phyloP scores from a whole-genome alignment of 2,329 filamentous ascomycete genomes.

The Aspergillus tubingensis region DNA sequence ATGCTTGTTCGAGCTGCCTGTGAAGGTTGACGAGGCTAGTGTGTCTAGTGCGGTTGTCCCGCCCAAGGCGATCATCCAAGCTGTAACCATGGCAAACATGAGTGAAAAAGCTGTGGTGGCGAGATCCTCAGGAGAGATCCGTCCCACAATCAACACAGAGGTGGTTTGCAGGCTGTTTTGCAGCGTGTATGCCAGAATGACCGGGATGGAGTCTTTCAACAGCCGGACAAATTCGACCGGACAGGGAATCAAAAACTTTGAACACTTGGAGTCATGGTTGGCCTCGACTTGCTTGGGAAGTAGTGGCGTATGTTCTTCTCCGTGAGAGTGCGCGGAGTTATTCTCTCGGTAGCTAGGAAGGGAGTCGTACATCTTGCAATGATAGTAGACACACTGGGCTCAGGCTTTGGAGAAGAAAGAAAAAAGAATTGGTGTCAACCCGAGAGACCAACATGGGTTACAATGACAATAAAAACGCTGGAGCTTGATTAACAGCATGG shows the following conservation, averaged over 20 bases:
- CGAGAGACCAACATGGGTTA: neutral
- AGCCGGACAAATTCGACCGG: slow-evolving; percentile 67
- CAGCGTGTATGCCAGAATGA: slow-evolving; percentile 80
- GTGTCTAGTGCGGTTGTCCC: slow-evolving; percentile 87
- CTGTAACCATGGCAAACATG: slow-evolving; percentile 91
- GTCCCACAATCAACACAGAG: slow-evolving; percentile 78
- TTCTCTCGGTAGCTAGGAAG: neutral
- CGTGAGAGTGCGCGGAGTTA: neutral
- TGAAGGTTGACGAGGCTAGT: slow-evolving; percentile 78
- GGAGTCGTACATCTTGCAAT: slow-evolving; percentile 14
- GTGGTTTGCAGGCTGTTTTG: slow-evolving; percentile 84
- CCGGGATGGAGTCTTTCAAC: slow-evolving; percentile 69
- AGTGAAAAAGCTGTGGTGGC: slow-evolving; percentile 84
- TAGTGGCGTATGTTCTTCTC: slow-evolving; percentile 31
- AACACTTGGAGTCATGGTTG: neutral
- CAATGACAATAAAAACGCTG: neutral
- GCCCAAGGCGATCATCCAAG: slow-evolving; percentile 82
- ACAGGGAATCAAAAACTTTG: neutral
- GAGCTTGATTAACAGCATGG: neutral
- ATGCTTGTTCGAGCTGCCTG: slow-evolving; percentile 74
- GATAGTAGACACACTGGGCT: neutral
- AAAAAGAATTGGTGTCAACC: neutral
- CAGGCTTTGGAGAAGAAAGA: too few species aligned
- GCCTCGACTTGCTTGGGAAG: slow-evolving; percentile 25
- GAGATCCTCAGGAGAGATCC: slow-evolving; percentile 75